These are phyloP conservation scores for Sclerotinia trifoliorum DNA, from an alignment of 2,329 filamentous ascomycete species.

Conservation along the genomic window DNA sequence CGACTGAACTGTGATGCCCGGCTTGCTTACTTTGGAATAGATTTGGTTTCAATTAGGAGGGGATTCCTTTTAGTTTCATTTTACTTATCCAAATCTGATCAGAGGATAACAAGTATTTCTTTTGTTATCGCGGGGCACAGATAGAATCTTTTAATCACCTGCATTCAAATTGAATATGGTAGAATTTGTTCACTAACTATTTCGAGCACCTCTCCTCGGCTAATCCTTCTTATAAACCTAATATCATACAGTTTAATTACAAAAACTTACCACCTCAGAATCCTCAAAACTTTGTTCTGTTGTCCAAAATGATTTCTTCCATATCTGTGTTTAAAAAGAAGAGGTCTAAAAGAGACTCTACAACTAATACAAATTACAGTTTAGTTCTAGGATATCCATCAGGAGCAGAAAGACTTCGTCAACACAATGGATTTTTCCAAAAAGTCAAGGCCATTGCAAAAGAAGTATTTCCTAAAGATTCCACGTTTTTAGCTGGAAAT, in stretches of 20 bases:
- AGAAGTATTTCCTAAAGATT: neutral
- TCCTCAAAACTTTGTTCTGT: neutral
- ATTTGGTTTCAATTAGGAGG: neutral
- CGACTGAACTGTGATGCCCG: too few species aligned
- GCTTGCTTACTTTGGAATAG: rapidly evolving
- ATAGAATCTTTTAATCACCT: neutral
- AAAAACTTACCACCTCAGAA: neutral
- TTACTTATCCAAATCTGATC: neutral
- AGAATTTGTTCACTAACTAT: neutral
- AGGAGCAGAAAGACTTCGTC: neutral
- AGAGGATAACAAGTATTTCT: neutral
- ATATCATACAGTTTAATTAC: neutral
- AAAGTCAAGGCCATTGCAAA: neutral
- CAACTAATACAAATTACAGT: too few species aligned
- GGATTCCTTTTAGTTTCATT: neutral
- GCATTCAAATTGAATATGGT: neutral
- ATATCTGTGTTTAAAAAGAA: neutral
- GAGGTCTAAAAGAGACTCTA: neutral
- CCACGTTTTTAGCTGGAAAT: too few species aligned
- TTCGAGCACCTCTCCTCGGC: neutral
- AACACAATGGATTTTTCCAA: neutral
- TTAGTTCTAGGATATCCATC: neutral
- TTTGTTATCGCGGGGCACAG: neutral
- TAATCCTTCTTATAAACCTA: neutral
- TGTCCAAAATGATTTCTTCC: neutral